These are phyloP conservation scores for Lepiota subincarnata DNA, from an alignment of 768 basidiomycete species.

Conservation along the genomic window DNA sequence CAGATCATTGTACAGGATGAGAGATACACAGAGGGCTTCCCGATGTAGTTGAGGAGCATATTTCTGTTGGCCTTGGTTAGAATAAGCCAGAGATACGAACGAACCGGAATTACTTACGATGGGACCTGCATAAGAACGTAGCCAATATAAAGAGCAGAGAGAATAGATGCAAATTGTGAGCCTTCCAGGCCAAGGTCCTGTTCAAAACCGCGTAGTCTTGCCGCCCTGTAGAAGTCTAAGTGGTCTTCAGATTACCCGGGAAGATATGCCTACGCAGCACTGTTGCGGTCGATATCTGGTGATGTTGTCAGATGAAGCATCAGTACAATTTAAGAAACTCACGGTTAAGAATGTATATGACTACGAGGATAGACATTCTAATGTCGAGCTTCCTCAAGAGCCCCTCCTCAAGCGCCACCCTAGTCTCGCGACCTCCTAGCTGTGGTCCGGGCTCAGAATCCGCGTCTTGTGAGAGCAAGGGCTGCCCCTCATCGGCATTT, in stretches of 20 bases:
- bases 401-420: conserved; percentile 26
- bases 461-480: too few species aligned
- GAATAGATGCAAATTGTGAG: conserved; percentile 55
- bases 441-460: conserved; percentile 12
- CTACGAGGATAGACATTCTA: conserved; percentile 43
- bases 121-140: conserved; percentile 73
- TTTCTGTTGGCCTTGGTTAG: conserved; percentile 39
- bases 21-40: conserved; percentile 61
- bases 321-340: conserved; percentile 6
- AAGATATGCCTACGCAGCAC: conserved; percentile 44
- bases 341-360: conserved; percentile 48
- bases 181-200: conserved; percentile 53
- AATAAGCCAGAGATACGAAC: not conserved
- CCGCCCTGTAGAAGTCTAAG: conserved; percentile 39
- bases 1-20: conserved; percentile 62
- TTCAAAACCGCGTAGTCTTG: conserved; percentile 63
- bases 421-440: conserved; percentile 23
- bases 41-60: conserved; percentile 62
- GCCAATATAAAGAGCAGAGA: conserved; percentile 63
- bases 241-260: too few species aligned
- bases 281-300: conserved; percentile 70
- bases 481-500: too few species aligned
- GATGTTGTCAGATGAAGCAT: not conserved
- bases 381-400: conserved; percentile 48
- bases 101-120: conserved; percentile 36